Evolutionary conservation across 306 rosid genomes (phyloP).

Genomic region (Acacia melanoxylon): DNA sequence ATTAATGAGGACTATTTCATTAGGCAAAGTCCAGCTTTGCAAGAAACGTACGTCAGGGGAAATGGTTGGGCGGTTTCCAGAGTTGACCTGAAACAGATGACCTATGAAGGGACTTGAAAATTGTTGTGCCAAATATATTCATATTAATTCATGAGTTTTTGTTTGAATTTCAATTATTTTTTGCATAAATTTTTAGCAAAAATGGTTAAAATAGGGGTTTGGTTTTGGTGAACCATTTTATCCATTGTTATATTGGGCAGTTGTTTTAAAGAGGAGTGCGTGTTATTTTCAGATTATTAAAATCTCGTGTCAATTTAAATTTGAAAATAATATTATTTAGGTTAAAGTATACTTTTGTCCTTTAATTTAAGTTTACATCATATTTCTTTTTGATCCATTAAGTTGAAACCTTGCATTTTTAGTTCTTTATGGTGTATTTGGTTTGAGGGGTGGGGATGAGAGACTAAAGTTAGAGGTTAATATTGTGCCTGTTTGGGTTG

Average conservation of each 20-base stretch:
- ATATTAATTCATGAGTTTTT: neutral
- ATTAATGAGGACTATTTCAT: neutral
- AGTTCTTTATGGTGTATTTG: too few species aligned
- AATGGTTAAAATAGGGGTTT: neutral
- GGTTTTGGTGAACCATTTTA: neutral
- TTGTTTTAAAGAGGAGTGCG: neutral
- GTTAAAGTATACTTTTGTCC: too few species aligned
- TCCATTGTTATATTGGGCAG: neutral
- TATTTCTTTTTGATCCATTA: too few species aligned
- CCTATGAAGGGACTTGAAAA: too few species aligned
- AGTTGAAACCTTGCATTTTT: too few species aligned
- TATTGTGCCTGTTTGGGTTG: too few species aligned
- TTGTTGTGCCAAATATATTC: neutral
- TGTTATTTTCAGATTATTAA: neutral
- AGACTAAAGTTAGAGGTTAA: too few species aligned
- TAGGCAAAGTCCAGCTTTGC: neutral
- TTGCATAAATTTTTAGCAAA: neutral
- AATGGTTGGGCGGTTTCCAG: neutral
- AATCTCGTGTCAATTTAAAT: too few species aligned
- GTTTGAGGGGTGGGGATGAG: too few species aligned
- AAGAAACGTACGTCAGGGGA: neutral
- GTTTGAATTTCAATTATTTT: neutral
- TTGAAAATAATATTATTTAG: neutral
- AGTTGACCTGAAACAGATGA: neutral
- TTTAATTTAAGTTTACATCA: too few species aligned